Evolutionary conservation across 371 early-diverging fungal genomes (phyloP), one percentile per base, ranked within the genome.

Genomic region (Mucor irregularis): DNA sequence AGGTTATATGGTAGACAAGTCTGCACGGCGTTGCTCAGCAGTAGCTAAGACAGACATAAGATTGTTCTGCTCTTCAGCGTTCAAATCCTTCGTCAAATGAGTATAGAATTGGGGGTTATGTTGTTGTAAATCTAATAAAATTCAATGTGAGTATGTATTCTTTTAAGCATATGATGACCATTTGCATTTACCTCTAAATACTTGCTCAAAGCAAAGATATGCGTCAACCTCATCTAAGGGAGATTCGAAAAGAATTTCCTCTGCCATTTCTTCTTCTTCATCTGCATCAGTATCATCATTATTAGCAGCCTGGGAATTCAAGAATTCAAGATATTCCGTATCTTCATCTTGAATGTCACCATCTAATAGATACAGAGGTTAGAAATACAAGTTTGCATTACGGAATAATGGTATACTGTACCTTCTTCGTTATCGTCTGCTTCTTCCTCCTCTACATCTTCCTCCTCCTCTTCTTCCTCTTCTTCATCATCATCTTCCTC

Each of bases 181-280:
- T 21, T 2, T 21, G 8, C 24, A 42, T 46, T 47, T 71, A 68
- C 69, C 67, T 52, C 70, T 58, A 44, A 82, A 76, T 5, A 68
- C 69, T 44, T 82, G 78, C 13, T 85, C 83, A 69, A 95, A 90
- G 53, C 78, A 77, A 22, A 86, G 60, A 71, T 92, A 93, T 4
- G 90, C 87, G 62, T 96, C 88, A 39, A 96, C 68, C 34, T 82
- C 73, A 61, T 96, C 97, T 55, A 95, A 73, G 13, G 94, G 93
- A 1, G 93, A 90, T 58, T 89, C 89, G 54, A 89, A 89, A 49
- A 84, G 62, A 11, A 88, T 86, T 17, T 85, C 84, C 16, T 85
- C 86, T 5, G 83, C 82, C 35, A 46, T 92, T 65, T 93, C 93
- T 22, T 86, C 83, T 26, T 91, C 80, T 28, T 82, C 79, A 19